These are phyloP conservation scores for Jamesozyma hellenica DNA, from an alignment of 805 yeast species.

Conservation along the genomic window DNA sequence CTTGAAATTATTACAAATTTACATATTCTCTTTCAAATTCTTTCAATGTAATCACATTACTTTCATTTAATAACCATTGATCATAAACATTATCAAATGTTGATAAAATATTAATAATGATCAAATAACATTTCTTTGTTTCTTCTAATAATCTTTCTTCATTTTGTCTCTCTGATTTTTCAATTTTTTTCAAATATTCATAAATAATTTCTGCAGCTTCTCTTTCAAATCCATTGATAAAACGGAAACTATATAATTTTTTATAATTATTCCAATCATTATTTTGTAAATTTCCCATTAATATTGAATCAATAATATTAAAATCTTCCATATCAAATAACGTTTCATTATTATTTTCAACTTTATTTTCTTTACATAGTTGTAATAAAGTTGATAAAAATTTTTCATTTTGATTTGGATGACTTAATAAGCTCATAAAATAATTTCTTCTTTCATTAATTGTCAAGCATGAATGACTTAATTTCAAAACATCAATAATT, in stretches of 20 bases:
- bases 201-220: constrained; percentile 25
- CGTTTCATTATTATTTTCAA: background rate
- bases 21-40: constrained; percentile 18
- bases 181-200: constrained; percentile 10
- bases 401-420: constrained; percentile 8
- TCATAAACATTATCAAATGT: constrained; percentile 20
- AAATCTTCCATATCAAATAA: constrained; percentile 18
- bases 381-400: constrained; percentile 20
- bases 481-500: constrained; percentile 24
- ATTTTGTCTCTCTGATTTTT: constrained; percentile 1
- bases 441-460: constrained; percentile 15
- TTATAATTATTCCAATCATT: constrained; percentile 18
- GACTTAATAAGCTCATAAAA: constrained; percentile 12
- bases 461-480: constrained; percentile 19
- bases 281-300: constrained; percentile 9
- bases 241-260: constrained; percentile 22
- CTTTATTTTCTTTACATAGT: constrained; percentile 6
- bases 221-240: constrained; percentile 21
- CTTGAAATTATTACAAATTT: constrained; percentile 1
- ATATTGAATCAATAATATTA: constrained; percentile 18
- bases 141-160: constrained; percentile 6
- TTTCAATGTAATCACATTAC: constrained; percentile 20
- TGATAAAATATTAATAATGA: constrained; percentile 22
- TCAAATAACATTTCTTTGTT: constrained; percentile 13
- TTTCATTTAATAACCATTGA: constrained; percentile 24